phyloP scores from a whole-genome alignment of 257 asterid species.

The Capsicum pubescens region DNA sequence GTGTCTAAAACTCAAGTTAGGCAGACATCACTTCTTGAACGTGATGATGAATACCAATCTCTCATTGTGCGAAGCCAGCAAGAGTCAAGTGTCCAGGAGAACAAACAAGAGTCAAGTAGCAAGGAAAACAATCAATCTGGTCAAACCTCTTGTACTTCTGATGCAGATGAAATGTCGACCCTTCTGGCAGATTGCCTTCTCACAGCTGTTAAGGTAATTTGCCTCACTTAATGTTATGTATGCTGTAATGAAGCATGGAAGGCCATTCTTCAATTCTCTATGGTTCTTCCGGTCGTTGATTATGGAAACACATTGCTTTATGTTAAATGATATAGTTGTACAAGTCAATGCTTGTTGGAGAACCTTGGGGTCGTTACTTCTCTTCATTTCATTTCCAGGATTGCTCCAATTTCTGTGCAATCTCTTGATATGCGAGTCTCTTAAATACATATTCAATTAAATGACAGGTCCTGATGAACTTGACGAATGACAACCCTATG shows the following conservation, averaged over 20 bases:
- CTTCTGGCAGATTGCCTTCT: conserved; percentile 82
- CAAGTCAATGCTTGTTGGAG: conserved; percentile 9
- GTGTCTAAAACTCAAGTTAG: conserved; percentile 42
- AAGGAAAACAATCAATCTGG: conserved; percentile 37
- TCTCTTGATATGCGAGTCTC: not conserved
- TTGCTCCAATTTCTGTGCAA: not conserved
- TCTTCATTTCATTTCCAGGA: conserved; percentile 1
- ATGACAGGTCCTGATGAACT: conserved; percentile 77
- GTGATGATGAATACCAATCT: conserved; percentile 40
- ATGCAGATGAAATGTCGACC: conserved; percentile 47
- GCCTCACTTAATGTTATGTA: not conserved
- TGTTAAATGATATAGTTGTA: not conserved
- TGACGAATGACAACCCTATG: conserved; percentile 72
- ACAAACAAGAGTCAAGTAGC: conserved; percentile 48
- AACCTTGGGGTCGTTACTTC: not conserved
- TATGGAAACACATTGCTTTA: not conserved
- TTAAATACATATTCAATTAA: not conserved
- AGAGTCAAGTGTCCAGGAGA: conserved; percentile 46
- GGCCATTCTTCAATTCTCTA: not conserved
- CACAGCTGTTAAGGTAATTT: conserved; percentile 69
- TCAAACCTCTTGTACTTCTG: conserved; percentile 58
- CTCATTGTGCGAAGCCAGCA: conserved; percentile 45
- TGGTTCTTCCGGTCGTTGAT: conserved; percentile 15
- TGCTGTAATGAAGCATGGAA: conserved; percentile 12
- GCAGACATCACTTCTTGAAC: conserved; percentile 36